Evolutionary conservation across 2,329 filamentous ascomycete genomes (phyloP), one percentile per base, ranked within the genome.

Genomic region (Laburnicola sp.): DNA sequence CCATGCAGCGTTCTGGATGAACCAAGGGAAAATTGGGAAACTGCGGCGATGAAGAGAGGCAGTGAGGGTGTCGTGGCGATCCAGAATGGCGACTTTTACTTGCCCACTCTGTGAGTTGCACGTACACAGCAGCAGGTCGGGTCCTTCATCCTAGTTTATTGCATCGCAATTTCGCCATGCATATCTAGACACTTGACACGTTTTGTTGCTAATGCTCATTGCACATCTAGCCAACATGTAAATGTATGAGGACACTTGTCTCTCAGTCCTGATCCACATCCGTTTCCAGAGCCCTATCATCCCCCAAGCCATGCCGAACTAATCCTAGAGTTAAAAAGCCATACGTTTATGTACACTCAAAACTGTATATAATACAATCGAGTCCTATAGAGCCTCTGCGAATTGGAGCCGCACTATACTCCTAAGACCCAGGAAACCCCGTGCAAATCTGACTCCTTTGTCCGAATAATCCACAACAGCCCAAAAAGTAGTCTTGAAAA

Each of bases 391-490:
- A 16, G 16, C 6, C 42, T 45, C 36, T 31, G 42, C 42, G 23
- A 23, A 27, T 16, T n/a, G 28, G 31, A 45, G 42, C 32, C 42
- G 43, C 43, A 37, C 27, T 26, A 34, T 45, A 31, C 23, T 38
- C 25, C 25, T 16, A 28, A 45, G 38, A 30, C 34, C 32, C 43
- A 25, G 5, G 28, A 30, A 30, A 30, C n/a, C n/a, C n/a, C n/a
- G n/a, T n/a, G 10, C 28, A 30, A 30, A 30, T 30, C 28, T 5
- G 21, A 34, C 5, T 36, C 31, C 31, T 32, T 45, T 6, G 28
- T 11, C 27, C 10, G 23, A 22, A 45, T 36, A 22, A 27, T 27
- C 23, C 27, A 27, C 6, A n/a, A 23, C 36, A 8, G 30, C 5
- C n/a, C 11, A 11, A 30, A 22, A 38, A 11, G 25, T 23, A 34